phyloP scores from a whole-genome alignment of 169 alveolate species.

The Eimeria nieschulzi region DNA sequence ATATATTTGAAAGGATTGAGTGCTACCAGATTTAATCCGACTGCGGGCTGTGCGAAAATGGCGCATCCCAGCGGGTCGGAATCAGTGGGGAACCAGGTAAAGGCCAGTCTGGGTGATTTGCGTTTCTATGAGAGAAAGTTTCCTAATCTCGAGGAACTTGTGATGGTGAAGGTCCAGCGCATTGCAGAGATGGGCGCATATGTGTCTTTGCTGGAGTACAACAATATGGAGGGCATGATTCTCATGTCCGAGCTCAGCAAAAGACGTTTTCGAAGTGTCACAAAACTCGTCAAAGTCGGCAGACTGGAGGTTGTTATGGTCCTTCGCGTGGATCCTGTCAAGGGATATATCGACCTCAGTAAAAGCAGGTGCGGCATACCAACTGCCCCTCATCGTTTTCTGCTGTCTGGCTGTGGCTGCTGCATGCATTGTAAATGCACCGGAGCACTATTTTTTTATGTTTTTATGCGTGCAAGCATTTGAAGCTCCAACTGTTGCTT shows the following conservation, averaged over 20 bases:
- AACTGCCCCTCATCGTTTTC: background rate
- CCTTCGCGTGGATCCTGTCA: conserved; percentile 94
- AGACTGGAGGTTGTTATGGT: conserved; percentile 96
- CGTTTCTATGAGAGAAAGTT: conserved; percentile 74
- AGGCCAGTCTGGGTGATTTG: conserved; percentile 69
- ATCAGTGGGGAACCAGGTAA: conserved; percentile 28
- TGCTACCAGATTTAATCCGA: background rate
- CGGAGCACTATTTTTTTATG: background rate
- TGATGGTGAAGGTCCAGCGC: conserved; percentile 88
- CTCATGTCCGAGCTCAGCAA: conserved; percentile 95
- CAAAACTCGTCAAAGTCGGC: conserved; percentile 87
- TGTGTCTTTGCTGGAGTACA: conserved; percentile 97
- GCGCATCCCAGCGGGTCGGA: conserved; percentile 38
- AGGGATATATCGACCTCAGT: conserved; percentile 97
- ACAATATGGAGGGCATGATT: conserved; percentile 96
- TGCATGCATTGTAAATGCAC: background rate
- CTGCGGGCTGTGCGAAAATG: conserved; percentile 6
- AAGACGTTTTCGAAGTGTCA: conserved; percentile 92
- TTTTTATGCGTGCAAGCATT: background rate
- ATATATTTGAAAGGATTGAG: background rate
- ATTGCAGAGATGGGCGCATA: conserved; percentile 97
- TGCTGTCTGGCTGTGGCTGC: background rate
- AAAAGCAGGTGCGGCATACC: conserved; percentile 83
- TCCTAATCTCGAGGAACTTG: conserved; percentile 77
- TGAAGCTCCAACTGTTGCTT: background rate